These are phyloP conservation scores for Chlorella variabilis DNA, from an alignment of 163 green algal genomes.

Conservation along the genomic window DNA sequence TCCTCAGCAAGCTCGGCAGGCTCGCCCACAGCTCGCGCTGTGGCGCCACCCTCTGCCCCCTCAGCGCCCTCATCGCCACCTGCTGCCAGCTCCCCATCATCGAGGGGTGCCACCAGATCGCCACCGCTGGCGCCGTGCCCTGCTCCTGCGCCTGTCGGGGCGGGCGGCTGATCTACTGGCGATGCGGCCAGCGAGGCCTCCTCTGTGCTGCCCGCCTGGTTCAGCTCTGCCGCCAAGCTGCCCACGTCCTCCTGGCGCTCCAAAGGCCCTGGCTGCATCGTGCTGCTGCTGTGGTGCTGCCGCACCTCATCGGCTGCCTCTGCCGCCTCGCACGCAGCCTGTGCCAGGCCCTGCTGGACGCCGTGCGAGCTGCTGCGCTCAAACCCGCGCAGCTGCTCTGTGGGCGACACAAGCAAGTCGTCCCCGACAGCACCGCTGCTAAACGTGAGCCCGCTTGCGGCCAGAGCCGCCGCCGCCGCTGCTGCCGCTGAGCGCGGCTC, in stretches of 20 bases:
- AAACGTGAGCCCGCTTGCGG: background rate
- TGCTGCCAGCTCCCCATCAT: background rate
- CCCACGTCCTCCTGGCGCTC: background rate
- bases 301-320: background rate
- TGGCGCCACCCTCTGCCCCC: too few relatives aligned
- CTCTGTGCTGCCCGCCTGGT: too few relatives aligned
- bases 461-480: background rate
- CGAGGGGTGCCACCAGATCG: background rate
- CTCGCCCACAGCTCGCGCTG: too few relatives aligned
- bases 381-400: background rate
- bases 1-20: too few relatives aligned
- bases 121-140: background rate
- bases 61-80: too few relatives aligned
- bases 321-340: background rate
- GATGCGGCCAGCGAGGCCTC: too few relatives aligned
- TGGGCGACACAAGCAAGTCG: background rate
- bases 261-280: background rate
- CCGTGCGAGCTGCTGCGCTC: background rate
- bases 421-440: background rate
- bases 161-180: too few relatives aligned
- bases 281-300: too few relatives aligned
- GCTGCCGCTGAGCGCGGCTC: too few relatives aligned
- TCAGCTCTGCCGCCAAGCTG: background rate
- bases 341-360: background rate
- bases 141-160: too few relatives aligned